Evolutionary conservation across 768 basidiomycete genomes (phyloP), one percentile per base, ranked within the genome.

Genomic region (Trametes cingulata): DNA sequence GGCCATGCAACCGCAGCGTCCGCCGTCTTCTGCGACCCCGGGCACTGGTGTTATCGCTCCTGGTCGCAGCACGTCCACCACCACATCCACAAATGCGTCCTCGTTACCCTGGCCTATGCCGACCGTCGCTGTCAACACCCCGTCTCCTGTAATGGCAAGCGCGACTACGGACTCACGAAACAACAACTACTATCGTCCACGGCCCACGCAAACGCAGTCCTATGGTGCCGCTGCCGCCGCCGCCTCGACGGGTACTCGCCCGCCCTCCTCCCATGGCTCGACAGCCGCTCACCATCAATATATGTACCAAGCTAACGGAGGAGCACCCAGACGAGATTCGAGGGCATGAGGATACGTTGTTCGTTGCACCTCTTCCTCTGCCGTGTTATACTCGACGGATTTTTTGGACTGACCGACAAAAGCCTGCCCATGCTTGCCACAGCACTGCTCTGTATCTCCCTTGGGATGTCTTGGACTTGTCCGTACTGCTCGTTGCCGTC

Each of bases 21-120:
- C 78, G 9, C 61, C 66, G 2, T 61, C 67, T 19, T 56, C 72
- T 24, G 24, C 52, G 36, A 49, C 63, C 15, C 40, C 61, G 53
- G 39, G 56, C 33, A 48, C 62, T 1, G 20, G 47, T 5, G 47
- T 57, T 2, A 52, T 67, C 27, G 50, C 63, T 3, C 58, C 64
- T 7, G 47, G 53, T 14, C 58, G 58, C 65, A 27, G 69, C 37
- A 43, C 63, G 12, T 24, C 58, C 73, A 36, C 48, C 73, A 43
- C 45, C 12, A 45, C 76, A 48, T 50, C 58, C 6, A 17, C 65
- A 46, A n/a, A 62, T 0, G n/a, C 68, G 33, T 27, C 65, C 15
- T 61, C 71, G 0, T 66, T 85, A 49, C 85, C 86, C 4, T 90
- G 85, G 81, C 86, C 88, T 6, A 88, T 89, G 86, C 87, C 88